Evolutionary conservation across 371 early-diverging fungal genomes (phyloP).

Genomic region (Haplosporangium sp.): DNA sequence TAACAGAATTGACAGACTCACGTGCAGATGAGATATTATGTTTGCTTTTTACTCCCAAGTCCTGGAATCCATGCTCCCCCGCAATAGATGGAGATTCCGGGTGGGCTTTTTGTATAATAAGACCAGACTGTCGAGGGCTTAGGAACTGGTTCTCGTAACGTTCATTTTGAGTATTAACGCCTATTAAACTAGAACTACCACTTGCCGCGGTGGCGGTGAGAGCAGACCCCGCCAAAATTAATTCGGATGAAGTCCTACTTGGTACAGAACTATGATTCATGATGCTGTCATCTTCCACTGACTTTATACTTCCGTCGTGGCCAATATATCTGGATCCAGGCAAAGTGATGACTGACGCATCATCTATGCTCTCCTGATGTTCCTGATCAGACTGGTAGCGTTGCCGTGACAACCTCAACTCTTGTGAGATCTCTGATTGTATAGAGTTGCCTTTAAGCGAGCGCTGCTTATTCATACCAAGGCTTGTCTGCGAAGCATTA

Average conservation of each 20-base stretch:
- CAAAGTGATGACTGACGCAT: slow-evolving; percentile 36
- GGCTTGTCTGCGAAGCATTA: slow-evolving; percentile 23
- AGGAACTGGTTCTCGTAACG: slow-evolving; percentile 21
- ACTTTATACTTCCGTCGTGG: neutral
- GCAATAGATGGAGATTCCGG: neutral
- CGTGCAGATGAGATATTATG: slow-evolving; percentile 15
- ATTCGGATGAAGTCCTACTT: slow-evolving; percentile 20
- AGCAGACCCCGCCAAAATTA: slow-evolving; percentile 19
- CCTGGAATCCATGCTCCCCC: neutral
- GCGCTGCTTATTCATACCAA: slow-evolving; percentile 10
- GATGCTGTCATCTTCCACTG: slow-evolving; percentile 15
- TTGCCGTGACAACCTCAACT: neutral
- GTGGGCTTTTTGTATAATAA: neutral
- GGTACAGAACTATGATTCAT: neutral
- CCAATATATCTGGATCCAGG: slow-evolving; percentile 40
- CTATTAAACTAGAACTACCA: slow-evolving; percentile 13
- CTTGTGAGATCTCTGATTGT: slow-evolving; percentile 16
- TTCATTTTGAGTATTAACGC: slow-evolving; percentile 12
- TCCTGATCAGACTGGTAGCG: slow-evolving; percentile 2
- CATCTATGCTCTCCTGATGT: slow-evolving; percentile 9
- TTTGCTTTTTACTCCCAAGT: neutral
- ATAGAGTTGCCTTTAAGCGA: slow-evolving; percentile 8
- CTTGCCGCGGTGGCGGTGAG: slow-evolving; percentile 1
- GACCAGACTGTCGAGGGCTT: slow-evolving; percentile 19
- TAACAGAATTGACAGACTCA: slow-evolving; percentile 35